Evolutionary conservation across 768 basidiomycete species (phyloP).

Genomic region (Artomyces pyxidatus): DNA sequence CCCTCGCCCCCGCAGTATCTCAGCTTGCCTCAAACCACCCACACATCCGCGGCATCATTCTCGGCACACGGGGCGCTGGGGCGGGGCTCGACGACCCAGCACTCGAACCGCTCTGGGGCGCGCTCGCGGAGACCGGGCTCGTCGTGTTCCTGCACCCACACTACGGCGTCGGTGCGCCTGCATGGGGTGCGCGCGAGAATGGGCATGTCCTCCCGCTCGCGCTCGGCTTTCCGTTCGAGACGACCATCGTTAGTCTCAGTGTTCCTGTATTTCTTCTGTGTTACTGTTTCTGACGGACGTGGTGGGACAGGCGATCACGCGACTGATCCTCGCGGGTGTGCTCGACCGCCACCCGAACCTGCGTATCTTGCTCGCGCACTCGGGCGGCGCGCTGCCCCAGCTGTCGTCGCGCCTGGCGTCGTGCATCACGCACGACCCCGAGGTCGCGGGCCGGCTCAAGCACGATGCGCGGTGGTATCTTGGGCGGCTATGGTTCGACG

Average conservation of each 20-base stretch:
- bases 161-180: conserved; percentile 68
- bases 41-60: conserved; percentile 70
- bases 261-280: neutral
- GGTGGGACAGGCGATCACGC: conserved; percentile 49
- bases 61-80: conserved; percentile 75
- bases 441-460: conserved; percentile 62
- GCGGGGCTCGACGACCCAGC: conserved; percentile 72
- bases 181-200: conserved; percentile 71
- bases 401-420: conserved; percentile 80
- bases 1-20: conserved; percentile 55
- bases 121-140: conserved; percentile 58
- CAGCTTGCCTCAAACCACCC: conserved; percentile 52
- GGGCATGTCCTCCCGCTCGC: conserved; percentile 86
- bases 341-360: conserved; percentile 74
- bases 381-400: conserved; percentile 77
- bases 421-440: conserved; percentile 80
- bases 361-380: conserved; percentile 77
- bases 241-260: conserved; percentile 62
- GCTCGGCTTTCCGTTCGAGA: conserved; percentile 86
- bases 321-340: conserved; percentile 73
- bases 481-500: conserved; percentile 73
- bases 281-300: neutral
- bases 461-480: conserved; percentile 83
- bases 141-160: conserved; percentile 84
- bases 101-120: conserved; percentile 78